Percentiles rank a stretch among this genome's conserved stretches.
phyloP scores from a whole-genome alignment of 208 protist species.

The Naegleria fowleri region DNA sequence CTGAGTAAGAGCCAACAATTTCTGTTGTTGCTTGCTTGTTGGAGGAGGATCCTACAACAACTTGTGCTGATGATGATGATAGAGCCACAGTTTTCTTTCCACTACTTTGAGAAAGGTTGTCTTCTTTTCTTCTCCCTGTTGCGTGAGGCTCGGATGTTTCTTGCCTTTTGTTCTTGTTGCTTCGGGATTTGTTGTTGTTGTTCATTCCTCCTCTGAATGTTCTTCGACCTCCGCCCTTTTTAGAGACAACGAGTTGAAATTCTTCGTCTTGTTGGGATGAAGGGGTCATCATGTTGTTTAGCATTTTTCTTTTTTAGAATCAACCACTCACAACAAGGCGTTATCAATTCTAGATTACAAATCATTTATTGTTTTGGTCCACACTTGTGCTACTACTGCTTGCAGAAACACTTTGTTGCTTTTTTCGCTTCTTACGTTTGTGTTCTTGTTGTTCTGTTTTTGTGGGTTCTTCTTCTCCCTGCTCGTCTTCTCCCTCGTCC shows the following conservation, averaged over 20 bases:
- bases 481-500: background rate
- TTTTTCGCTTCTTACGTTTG: background rate
- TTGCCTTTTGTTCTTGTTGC: background rate
- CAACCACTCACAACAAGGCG: too few relatives aligned
- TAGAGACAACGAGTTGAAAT: background rate
- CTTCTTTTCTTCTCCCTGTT: background rate
- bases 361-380: background rate
- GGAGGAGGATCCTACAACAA: too few relatives aligned
- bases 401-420: background rate
- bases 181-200: background rate
- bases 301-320: background rate
- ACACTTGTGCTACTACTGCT: background rate
- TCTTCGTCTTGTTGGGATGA: background rate
- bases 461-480: background rate
- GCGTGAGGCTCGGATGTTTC: too few relatives aligned
- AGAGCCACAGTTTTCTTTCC: too few relatives aligned
- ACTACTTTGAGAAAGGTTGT: too few relatives aligned
- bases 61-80: too few relatives aligned
- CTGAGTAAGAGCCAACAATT: background rate
- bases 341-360: too few relatives aligned
- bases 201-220: background rate
- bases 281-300: background rate
- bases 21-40: background rate
- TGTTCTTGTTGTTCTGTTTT: too few relatives aligned
- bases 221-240: background rate